A percentile compares a stretch with the other conserved stretches of the same genome.
phyloP scores from a whole-genome alignment of 345 rosid species.

The Salix koriyanagi region DNA sequence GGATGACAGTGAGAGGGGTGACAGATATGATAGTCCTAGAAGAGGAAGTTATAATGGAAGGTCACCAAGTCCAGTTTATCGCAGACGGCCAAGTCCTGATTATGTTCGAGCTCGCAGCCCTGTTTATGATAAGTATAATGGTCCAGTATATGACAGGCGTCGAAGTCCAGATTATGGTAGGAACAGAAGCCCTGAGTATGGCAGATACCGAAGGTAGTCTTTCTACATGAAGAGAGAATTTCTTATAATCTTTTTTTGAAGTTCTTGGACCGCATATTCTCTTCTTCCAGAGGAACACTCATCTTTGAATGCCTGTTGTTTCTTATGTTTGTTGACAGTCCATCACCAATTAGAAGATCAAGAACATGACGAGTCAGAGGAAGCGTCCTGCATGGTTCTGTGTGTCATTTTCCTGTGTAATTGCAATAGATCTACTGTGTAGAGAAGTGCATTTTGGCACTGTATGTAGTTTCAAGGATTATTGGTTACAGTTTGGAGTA shows the following conservation, averaged over 20 bases:
- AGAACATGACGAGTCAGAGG: constrained; percentile 34
- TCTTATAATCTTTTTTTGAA: not conserved
- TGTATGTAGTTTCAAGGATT: not conserved
- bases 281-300: not conserved
- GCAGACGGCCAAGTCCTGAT: constrained; percentile 71
- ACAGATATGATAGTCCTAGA: constrained; percentile 56
- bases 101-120: constrained; percentile 76
- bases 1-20: constrained; percentile 73
- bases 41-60: constrained; percentile 52
- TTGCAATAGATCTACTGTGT: constrained; percentile 7
- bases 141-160: constrained; percentile 49
- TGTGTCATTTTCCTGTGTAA: not conserved
- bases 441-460: not conserved
- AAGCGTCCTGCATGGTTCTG: not conserved
- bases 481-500: not conserved
- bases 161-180: constrained; percentile 45
- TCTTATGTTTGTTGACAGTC: constrained; percentile 34
- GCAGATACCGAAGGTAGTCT: constrained; percentile 62
- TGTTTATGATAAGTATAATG: constrained; percentile 60
- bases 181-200: constrained; percentile 44
- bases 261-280: not conserved
- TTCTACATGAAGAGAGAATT: not conserved
- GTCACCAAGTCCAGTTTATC: constrained; percentile 66
- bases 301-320: not conserved
- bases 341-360: constrained; percentile 59